Base-by-base conservation (phyloP, 768 basidiomycete genomes). In the Rhodotorula toruloides region DNA sequence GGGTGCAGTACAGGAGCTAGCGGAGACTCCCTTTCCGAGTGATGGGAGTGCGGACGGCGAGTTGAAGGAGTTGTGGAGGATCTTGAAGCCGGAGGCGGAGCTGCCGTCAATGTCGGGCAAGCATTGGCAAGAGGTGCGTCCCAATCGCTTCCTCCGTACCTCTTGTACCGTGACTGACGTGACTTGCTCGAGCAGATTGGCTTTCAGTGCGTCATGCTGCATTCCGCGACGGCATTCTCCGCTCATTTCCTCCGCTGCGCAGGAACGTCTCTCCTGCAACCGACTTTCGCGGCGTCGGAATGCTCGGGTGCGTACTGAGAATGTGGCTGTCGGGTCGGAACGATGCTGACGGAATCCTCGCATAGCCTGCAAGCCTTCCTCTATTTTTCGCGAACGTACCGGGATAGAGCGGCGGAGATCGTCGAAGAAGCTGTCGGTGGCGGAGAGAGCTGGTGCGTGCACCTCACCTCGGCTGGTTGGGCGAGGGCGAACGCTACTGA, bases 51-150 rank as follows among this genome's bases (percentile, higher is more conserved):
- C 52, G 10, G 66, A 62, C 12, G 44, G 9, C 1, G 13, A 37
- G 50, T 52, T 71, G 7, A 27, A 36, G 11, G 54, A 57, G 47
- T 36, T 71, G 36, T 71, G 63, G 58, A 11, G 3, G 11, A 17
- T 47, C n/a, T 42, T 71, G 17, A 64, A 57, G 32, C 70, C 70
- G 8, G 70, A 65, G 0, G 3, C 2, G 25, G 58, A 59, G 13
- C 49, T 54, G 1, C 32, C 56, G 4, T 50, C 25, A 7, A 12
- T 67, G 34, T 36, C 29, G 16, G 59, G 61, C 9, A 71, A 67
- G 43, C 65, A 71, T 14, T 71, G 70, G 70, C 70, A 71, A 22
- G 58, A 71, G n/a, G 69, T 70, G 13, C 13, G 68, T 32, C 11
- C 34, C 0, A 12, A 0, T 21, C 37, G 12, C n/a, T n/a, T 40